These are phyloP conservation scores for Phylloporus sp. DNA, from an alignment of 768 basidiomycete genomes.

Conservation along the genomic window DNA sequence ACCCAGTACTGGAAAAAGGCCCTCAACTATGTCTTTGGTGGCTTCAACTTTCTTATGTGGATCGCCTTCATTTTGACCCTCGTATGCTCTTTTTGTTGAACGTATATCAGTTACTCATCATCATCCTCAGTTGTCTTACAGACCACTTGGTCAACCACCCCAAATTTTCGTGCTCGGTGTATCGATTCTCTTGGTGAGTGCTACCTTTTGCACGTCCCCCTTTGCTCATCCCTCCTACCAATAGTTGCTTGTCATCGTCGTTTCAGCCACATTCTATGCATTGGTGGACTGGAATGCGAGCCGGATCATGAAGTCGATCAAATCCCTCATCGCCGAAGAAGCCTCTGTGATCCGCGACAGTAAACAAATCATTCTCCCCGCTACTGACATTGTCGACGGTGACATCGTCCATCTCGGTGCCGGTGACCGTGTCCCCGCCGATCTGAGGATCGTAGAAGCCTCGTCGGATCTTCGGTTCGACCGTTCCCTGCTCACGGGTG, in stretches of 20 bases:
- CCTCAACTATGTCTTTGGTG: constrained; percentile 52
- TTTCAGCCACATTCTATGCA: constrained; percentile 47
- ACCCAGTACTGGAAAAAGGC: constrained; percentile 48
- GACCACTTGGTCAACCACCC: constrained; percentile 46
- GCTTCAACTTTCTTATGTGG: constrained; percentile 56
- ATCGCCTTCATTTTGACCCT: constrained; percentile 48
- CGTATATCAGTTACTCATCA: constrained; percentile 8
- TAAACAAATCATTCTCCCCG: constrained; percentile 42
- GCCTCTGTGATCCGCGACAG: constrained; percentile 53
- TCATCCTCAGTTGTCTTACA: constrained; percentile 42
- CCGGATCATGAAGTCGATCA: constrained; percentile 53
- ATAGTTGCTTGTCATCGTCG: constrained; percentile 39
- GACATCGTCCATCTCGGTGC: constrained; percentile 51
- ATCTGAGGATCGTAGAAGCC: constrained; percentile 50
- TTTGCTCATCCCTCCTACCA: constrained; percentile 5
- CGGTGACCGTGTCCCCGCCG: constrained; percentile 58
- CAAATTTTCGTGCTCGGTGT: constrained; percentile 46
- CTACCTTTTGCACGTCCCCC: constrained; percentile 9
- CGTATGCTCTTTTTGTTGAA: constrained; percentile 26
- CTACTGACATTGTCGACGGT: constrained; percentile 56
- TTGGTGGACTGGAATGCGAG: constrained; percentile 48
- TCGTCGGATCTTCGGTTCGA: constrained; percentile 52
- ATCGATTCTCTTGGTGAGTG: constrained; percentile 45
- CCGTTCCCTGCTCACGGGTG: constrained; percentile 51
- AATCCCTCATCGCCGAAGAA: constrained; percentile 55